Conservation (phyloP, 371 early-diverging fungal genomes). For the Circinella umbellata region DNA sequence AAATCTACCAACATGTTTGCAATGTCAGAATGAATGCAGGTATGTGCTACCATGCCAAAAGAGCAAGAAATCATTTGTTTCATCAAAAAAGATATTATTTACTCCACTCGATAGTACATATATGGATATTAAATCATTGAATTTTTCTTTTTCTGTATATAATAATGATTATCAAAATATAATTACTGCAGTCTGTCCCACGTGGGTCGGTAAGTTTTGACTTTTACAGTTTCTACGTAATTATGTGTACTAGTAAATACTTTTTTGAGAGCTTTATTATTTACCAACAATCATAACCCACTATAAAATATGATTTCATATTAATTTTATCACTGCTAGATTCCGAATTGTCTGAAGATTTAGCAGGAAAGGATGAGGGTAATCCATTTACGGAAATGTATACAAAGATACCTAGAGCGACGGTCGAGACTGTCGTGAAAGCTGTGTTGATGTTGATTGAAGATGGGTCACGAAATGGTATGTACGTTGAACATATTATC, state of each 20-base stretch:
- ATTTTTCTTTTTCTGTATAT: background rate
- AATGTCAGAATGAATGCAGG: conserved; percentile 43
- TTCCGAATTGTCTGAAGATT: background rate
- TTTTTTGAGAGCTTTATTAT: background rate
- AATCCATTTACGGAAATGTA: conserved; percentile 12
- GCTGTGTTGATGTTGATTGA: conserved; percentile 55
- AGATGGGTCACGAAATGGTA: conserved; percentile 51
- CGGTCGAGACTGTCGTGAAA: conserved; percentile 54
- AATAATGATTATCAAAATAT: background rate
- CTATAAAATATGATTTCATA: background rate
- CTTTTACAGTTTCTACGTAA: background rate
- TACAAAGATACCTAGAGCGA: conserved; percentile 27
- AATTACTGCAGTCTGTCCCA: conserved; percentile 21
- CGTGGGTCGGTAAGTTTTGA: conserved; percentile 26
- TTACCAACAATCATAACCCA: background rate
- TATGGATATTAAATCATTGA: background rate
- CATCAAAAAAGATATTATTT: background rate
- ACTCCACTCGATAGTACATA: background rate
- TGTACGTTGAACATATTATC: background rate
- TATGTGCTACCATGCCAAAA: background rate
- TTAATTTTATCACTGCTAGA: background rate
- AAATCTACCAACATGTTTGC: conserved; percentile 25
- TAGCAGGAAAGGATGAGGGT: background rate
- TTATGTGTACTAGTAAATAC: background rate
- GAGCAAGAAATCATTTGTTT: background rate